phyloP scores from a whole-genome alignment of 805 yeast genomes.

The Ogataea thermomethanolica region DNA sequence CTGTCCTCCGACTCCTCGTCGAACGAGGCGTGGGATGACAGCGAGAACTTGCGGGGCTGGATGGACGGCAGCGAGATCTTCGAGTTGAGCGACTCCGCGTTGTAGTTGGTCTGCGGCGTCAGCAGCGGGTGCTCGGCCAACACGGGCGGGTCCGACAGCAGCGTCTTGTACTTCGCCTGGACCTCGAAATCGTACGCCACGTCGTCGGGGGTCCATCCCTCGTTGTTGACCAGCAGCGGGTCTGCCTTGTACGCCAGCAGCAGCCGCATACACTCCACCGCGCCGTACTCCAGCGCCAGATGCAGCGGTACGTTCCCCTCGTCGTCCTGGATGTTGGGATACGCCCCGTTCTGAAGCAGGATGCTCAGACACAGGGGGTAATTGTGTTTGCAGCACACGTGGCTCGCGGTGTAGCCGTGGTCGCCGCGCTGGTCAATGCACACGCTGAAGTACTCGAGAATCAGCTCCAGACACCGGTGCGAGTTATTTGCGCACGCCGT shows the following conservation, averaged over 20 bases:
- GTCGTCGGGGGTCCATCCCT: slow-evolving; percentile 67
- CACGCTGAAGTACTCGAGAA: slow-evolving; percentile 58
- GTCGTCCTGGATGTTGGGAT: slow-evolving; percentile 64
- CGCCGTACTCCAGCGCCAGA: slow-evolving; percentile 71
- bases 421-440: slow-evolving; percentile 46
- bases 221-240: slow-evolving; percentile 44
- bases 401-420: slow-evolving; percentile 60
- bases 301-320: slow-evolving; percentile 84
- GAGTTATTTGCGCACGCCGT: slow-evolving; percentile 51
- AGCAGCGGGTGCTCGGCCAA: slow-evolving; percentile 15
- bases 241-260: slow-evolving; percentile 50
- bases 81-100: slow-evolving; percentile 4
- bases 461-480: slow-evolving; percentile 66
- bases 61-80: slow-evolving; percentile 17
- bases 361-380: slow-evolving; percentile 60
- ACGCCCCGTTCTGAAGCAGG: slow-evolving; percentile 72
- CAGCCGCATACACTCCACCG: slow-evolving; percentile 51
- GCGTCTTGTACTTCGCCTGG: slow-evolving; percentile 37
- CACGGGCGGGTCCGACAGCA: slow-evolving; percentile 26
- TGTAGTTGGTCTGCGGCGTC: slow-evolving; percentile 18
- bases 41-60: slow-evolving; percentile 18
- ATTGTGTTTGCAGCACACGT: slow-evolving; percentile 60
- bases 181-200: slow-evolving; percentile 53
- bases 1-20: slow-evolving; percentile 10
- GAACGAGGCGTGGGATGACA: slow-evolving; percentile 15